These are phyloP conservation scores for Aspergillus glaucus DNA, from an alignment of 2,329 filamentous ascomycete genomes.

Conservation along the genomic window DNA sequence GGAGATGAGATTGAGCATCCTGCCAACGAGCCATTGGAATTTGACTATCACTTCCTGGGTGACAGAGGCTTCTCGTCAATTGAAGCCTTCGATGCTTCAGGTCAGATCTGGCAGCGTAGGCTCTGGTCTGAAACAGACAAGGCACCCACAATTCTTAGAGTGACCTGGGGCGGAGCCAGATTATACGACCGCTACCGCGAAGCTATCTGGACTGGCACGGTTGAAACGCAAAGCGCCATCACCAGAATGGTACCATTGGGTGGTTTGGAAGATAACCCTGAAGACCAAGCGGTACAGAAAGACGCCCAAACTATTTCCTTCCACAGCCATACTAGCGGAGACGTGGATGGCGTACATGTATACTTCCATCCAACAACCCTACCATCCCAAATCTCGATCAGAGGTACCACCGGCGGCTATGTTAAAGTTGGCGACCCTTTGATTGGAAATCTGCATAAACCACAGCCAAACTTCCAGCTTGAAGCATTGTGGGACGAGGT, in stretches of 20 bases:
- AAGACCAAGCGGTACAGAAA: conserved; percentile 2
- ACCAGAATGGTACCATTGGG: conserved; percentile 3
- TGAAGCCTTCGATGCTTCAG: conserved; percentile 9
- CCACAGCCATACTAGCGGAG: conserved; percentile 9
- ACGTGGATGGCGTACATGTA: conserved; percentile 7
- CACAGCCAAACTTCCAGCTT: conserved; percentile 6
- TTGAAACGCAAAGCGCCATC: conserved; percentile 1
- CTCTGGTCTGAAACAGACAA: conserved; percentile 7
- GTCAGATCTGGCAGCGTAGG: conserved; percentile 5
- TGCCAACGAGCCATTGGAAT: background rate
- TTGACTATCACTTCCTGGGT: conserved; percentile 8
- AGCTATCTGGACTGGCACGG: conserved; percentile 8
- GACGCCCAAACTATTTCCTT: background rate
- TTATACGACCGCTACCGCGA: conserved; percentile 9
- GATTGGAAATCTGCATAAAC: conserved; percentile 6
- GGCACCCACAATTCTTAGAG: conserved; percentile 1
- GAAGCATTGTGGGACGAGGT: conserved; percentile 5
- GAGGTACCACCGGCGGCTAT: conserved; percentile 7
- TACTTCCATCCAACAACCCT: background rate
- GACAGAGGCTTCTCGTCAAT: conserved; percentile 8
- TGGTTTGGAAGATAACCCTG: conserved; percentile 6
- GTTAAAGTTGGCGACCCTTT: conserved; percentile 8
- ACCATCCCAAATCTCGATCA: background rate
- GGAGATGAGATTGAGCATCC: conserved; percentile 5
- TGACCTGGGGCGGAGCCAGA: conserved; percentile 10